Base-by-base conservation (phyloP, 768 basidiomycete genomes). In the Scleroderma bovista region DNA sequence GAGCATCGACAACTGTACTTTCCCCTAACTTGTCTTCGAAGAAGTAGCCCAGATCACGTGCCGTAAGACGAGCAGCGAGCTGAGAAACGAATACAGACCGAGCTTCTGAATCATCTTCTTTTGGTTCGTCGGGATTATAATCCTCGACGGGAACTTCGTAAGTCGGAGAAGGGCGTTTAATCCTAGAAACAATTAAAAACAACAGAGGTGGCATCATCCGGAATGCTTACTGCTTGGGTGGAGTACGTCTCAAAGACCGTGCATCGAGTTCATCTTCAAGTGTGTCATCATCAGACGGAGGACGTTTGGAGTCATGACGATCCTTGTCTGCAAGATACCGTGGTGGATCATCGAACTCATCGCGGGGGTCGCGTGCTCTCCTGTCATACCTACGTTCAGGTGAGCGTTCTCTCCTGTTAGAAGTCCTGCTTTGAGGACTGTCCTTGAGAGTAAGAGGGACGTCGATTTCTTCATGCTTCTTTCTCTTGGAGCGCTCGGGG, bases 11-110 rank as follows among this genome's bases (percentile, higher is more conserved):
- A 7, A 99, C 96, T 17, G 88, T 83, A 33, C 86, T 86, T 72
- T 93, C 89, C 19, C 94, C 95, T 40, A 97, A 77, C 66, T 94
- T 91, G 65, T 95, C 89, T 75, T 98, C 95, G 64, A 99, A 98
- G 76, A 99, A 99, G 72, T 93, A 90, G 57, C 94, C 94, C 71
- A 99, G 75, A 74, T 99, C 96, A 66, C 93, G 84, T 60, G 94
- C 93, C 51, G 94, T 97, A 66, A 98, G 82, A 63, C 93, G 86
- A 54, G 93, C 93, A 60, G 96, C 92, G 66, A 99, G 84, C 73
- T 98, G 96, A 60, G 94, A 95, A 65, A 96, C 93, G 72, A 98
- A 98, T 58, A 97, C 92, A 60, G 96, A 97, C 69, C 96, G 88
- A 63, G 91, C 87, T 82, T 98, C 96, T 49, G 92, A 93, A 64